Base-by-base conservation (phyloP, 2,329 filamentous ascomycete genomes). In the Uncinocarpus reesii region DNA sequence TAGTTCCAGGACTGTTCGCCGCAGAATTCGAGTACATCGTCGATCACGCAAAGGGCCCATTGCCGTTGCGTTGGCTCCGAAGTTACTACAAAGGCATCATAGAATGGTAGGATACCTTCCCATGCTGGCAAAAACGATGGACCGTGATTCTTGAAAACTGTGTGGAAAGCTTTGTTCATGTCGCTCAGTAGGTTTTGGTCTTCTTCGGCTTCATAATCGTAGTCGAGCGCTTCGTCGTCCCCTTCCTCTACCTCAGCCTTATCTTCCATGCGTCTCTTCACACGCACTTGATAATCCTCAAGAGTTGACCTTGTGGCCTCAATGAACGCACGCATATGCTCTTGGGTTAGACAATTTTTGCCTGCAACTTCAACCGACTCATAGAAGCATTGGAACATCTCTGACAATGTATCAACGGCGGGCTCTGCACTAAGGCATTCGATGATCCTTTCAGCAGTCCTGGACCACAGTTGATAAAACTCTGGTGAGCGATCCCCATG, bases 311-410 rank as follows among this genome's bases (percentile, higher is more conserved):
- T 79, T 40, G 89, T 87, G 1, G 84, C 83, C 55, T 88, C 82
- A 58, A 96, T 90, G 66, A 96, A 98, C 37, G 80, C 79, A 49
- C 76, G 73, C 84, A 98, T 89, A 64, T 95, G 84, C 32, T 82
- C 76, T 32, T 76, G 72, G 4, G 76, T 86, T 40, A 98, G 75
- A 62, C 83, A 90, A 58, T 85, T 81, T 67, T 86, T 86, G 51
- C 90, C 90, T 55, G 94, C 79, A 18, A 95, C 89, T 69, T 96
- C 90, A 6, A 98, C 82, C 21, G 87, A 95, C 66, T 98, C 92
- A 66, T 98, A 98, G 73, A 98, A 98, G 72, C 92, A 98, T 67
- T 96, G 90, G 69, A 95, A 98, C 87, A 98, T 95, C 69, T 96
- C 92, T 1, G 92, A 90, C 40, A 98, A 77, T 0, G 92, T 95